Conservation (phyloP, 2,329 filamentous ascomycete species). For the Plectosphaerella plurivora region DNA sequence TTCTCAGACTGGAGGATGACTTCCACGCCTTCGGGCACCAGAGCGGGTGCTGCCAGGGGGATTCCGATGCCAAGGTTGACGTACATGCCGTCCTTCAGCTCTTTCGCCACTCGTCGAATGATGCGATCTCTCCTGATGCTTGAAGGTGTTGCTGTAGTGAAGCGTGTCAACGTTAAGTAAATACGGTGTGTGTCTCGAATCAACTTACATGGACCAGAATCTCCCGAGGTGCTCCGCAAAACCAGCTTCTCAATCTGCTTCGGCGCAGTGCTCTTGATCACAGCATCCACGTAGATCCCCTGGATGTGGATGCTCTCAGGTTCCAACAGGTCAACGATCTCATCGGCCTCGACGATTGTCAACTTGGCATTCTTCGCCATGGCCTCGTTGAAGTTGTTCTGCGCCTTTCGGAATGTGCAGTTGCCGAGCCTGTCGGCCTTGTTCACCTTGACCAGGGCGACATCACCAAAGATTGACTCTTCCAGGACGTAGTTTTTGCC, state of each 20-base stretch:
- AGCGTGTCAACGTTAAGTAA: neutral
- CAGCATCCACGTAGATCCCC: constrained; percentile 86
- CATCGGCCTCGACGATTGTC: constrained; percentile 88
- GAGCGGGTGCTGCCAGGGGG: constrained; percentile 85
- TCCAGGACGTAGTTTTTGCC: constrained; percentile 90
- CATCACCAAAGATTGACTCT: constrained; percentile 82
- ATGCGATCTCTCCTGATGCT: neutral
- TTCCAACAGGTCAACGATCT: constrained; percentile 86
- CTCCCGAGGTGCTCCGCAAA: neutral
- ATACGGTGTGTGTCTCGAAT: too few relatives aligned
- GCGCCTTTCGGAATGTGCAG: constrained; percentile 81
- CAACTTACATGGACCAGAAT: neutral
- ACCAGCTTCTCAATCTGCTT: constrained; percentile 75
- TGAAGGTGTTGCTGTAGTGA: neutral
- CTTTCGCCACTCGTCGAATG: constrained; percentile 26
- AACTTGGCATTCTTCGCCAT: constrained; percentile 90
- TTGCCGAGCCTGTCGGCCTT: constrained; percentile 91
- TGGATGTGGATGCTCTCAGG: constrained; percentile 81
- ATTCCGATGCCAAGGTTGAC: constrained; percentile 90
- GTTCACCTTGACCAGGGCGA: constrained; percentile 89
- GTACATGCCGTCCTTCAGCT: constrained; percentile 94
- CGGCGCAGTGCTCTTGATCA: constrained; percentile 72
- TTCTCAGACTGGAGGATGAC: constrained; percentile 80
- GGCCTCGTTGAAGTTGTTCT: constrained; percentile 89
- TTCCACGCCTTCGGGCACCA: constrained; percentile 73